Evolutionary conservation across 1,139 yeast genomes (phyloP), one percentile per base, ranked within the genome.

Genomic region (Yamadazyma conglobata): DNA sequence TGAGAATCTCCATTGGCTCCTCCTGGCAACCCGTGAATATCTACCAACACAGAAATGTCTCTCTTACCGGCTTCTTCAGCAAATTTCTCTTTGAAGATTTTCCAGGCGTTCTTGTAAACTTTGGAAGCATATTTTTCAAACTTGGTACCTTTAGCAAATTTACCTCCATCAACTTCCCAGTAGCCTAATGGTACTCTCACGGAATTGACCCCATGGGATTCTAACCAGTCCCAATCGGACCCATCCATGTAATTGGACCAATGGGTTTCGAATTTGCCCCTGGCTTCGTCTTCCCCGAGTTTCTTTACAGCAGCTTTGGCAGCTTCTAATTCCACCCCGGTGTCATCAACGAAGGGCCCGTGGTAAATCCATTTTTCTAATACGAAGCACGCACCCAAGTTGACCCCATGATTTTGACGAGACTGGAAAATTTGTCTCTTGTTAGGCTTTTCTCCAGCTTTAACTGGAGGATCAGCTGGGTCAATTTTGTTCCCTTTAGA

Each of bases 1-100:
- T 89, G 97, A 35, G 80, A 66, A 16, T 80, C 81, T 1, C 77
- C 75, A 50, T 91, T 91, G 17, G 96, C 97, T 24, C 96, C 96
- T 9, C 86, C 88, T 2, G 96, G 97, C 16, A 91, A 56, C 0
- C 85, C 96, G 56, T 91, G 98, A 27, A 91, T 51, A 55, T 91
- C 98, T 8, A 89, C 72, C 35, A 91, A 48, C 1, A 89, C 79
- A 7, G 88, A 83, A 39, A 91, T 89, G 16, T 70, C 64, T 42
- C 71, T 58, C 15, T 57, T 35, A 1, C 50, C 68, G 3, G 93
- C 93, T 33, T 65, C 65, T 36, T 70, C 70, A 27, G 84, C 61
- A 38, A 71, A 72, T 30, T 64, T 50, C 15, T 56, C 42, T 50
- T 73, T 73, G 42, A 80, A 65, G 15, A 65, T 61, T 9, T 53